Percentiles rank a stretch among this genome's conserved stretches.
phyloP scores from a whole-genome alignment of 176 grass and related monocot genomes.

The Tuctoria greenei region DNA sequence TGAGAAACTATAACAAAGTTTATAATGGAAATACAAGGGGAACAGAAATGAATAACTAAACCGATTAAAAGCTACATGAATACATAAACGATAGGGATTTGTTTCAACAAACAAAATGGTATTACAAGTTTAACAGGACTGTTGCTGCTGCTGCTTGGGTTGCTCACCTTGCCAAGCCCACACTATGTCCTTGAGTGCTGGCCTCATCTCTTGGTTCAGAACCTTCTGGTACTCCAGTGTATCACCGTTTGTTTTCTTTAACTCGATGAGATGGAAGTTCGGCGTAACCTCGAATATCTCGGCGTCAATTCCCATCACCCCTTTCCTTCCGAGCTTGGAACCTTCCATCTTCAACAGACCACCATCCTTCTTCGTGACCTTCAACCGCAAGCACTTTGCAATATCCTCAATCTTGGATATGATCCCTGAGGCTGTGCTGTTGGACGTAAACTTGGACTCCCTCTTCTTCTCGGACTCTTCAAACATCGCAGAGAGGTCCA shows the following conservation, averaged over 20 bases:
- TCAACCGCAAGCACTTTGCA: conserved; percentile 64
- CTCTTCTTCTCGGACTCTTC: conserved; percentile 58
- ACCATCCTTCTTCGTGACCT: conserved; percentile 88
- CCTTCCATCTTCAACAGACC: conserved; percentile 83
- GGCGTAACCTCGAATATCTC: conserved; percentile 97
- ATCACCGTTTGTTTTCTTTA: conserved; percentile 83
- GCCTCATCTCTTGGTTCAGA: conserved; percentile 76
- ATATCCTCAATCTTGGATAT: conserved; percentile 75
- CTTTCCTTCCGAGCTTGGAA: conserved; percentile 72
- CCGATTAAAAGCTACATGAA: background rate
- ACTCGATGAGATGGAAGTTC: conserved; percentile 79
- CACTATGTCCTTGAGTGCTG: conserved; percentile 82
- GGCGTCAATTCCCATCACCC: conserved; percentile 70
- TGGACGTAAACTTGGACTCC: conserved; percentile 85
- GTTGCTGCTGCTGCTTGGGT: conserved; percentile 33
- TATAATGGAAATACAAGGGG: background rate
- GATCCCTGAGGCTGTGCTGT: conserved; percentile 53
- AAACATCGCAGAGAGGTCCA: conserved; percentile 91
- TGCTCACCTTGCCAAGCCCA: conserved; percentile 98
- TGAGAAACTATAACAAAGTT: background rate
- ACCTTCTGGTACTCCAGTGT: conserved; percentile 81
- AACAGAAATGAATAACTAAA: conserved; percentile 5
- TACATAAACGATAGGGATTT: conserved; percentile 18
- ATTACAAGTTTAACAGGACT: background rate
- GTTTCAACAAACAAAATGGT: background rate